Conservation (phyloP, 2,329 filamentous ascomycete genomes). For the Alternaria gansuensis region DNA sequence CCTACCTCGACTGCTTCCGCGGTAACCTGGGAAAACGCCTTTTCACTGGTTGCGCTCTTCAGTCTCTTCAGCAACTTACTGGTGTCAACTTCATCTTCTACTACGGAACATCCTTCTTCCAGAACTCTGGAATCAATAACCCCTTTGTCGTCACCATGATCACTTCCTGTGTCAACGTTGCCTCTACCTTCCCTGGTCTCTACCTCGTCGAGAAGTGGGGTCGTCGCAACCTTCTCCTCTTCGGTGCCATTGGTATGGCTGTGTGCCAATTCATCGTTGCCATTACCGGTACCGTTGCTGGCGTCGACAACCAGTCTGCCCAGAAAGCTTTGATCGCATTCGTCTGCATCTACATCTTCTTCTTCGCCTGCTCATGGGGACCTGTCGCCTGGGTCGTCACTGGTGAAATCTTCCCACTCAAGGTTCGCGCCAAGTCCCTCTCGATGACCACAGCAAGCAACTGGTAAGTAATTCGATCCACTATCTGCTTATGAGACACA, state of each 20-base stretch:
- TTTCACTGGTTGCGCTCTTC: slow-evolving; percentile 75
- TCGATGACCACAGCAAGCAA: slow-evolving; percentile 65
- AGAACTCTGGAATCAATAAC: slow-evolving; percentile 52
- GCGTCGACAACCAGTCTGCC: slow-evolving; percentile 49
- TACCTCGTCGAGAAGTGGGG: slow-evolving; percentile 83
- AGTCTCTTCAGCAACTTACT: slow-evolving; percentile 80
- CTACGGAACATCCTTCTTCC: slow-evolving; percentile 54
- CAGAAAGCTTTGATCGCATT: slow-evolving; percentile 55
- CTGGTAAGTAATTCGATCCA: slow-evolving; percentile 42
- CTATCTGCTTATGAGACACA: too few relatives aligned
- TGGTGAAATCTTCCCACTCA: slow-evolving; percentile 57
- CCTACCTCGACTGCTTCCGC: slow-evolving; percentile 58
- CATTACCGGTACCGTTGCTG: slow-evolving; percentile 53
- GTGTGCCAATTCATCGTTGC: slow-evolving; percentile 56
- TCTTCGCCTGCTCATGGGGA: slow-evolving; percentile 82
- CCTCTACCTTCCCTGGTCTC: slow-evolving; percentile 77
- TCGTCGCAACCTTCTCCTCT: slow-evolving; percentile 76
- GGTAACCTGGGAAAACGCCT: slow-evolving; percentile 67
- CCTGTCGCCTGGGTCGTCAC: slow-evolving; percentile 73
- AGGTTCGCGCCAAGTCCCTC: slow-evolving; percentile 59
- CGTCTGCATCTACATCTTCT: slow-evolving; percentile 77
- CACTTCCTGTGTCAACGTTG: slow-evolving; percentile 78
- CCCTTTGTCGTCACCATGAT: slow-evolving; percentile 77
- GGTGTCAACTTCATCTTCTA: slow-evolving; percentile 59
- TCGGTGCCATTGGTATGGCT: slow-evolving; percentile 77